These are phyloP conservation scores for Paramecium caudatum DNA, from an alignment of 73 alveolate species.

Conservation along the genomic window DNA sequence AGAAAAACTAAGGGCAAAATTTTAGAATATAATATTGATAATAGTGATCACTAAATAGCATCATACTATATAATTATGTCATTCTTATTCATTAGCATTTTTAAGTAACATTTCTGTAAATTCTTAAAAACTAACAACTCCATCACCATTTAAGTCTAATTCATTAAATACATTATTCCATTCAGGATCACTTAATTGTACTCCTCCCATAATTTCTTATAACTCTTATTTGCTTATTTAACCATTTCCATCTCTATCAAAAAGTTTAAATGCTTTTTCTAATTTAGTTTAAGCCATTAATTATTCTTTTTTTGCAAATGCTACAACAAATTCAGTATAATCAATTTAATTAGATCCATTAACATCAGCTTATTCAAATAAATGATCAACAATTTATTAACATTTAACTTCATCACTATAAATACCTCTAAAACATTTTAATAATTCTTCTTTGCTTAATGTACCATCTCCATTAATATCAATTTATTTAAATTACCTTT, in stretches of 20 bases:
- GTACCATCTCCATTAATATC: slow-evolving; percentile 89
- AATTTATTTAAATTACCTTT: slow-evolving; percentile 78
- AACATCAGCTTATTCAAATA: slow-evolving; percentile 21
- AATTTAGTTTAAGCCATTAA: slow-evolving; percentile 46
- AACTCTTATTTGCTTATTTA: slow-evolving; percentile 34
- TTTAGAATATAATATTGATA: too few species aligned
- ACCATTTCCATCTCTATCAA: slow-evolving; percentile 70
- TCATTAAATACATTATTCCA: slow-evolving; percentile 59
- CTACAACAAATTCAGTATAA: slow-evolving; percentile 35
- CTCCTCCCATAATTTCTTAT: slow-evolving; percentile 64
- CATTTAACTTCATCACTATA: slow-evolving; percentile 63
- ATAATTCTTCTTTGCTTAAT: slow-evolving; percentile 81
- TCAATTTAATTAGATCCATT: slow-evolving; percentile 60
- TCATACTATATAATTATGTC: too few species aligned
- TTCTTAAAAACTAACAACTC: slow-evolving; percentile 38
- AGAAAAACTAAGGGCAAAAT: too few species aligned
- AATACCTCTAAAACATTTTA: slow-evolving; percentile 50
- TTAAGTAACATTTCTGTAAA: slow-evolving; percentile 49
- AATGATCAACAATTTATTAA: slow-evolving; percentile 34
- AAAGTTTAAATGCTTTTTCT: slow-evolving; percentile 55
- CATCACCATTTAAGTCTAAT: slow-evolving; percentile 54
- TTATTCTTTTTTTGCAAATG: slow-evolving; percentile 39
- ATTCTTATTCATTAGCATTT: slow-evolving; percentile 29
- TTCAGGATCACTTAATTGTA: slow-evolving; percentile 18
- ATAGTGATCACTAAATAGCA: too few species aligned